Evolutionary conservation across 306 rosid genomes (phyloP), one percentile per base, ranked within the genome.

Genomic region (Gastrolobium villosum): DNA sequence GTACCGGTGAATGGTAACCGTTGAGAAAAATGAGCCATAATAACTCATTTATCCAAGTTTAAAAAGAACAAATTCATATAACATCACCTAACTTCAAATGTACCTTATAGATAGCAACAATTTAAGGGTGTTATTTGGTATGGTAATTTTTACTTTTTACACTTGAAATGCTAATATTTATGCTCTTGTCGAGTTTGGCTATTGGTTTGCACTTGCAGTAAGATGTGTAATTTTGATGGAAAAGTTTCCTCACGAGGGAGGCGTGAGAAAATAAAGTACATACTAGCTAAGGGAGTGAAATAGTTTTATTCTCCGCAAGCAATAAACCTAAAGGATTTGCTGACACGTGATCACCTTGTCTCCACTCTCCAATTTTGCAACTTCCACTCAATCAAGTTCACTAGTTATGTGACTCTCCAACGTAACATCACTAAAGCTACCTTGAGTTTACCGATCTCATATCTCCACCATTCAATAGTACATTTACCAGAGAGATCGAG

Each of bases 161-260:
- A 5, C 35, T 8, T 36, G 0, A 62, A 14, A 63, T 14, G 46
- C 1, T 43, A 39, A 28, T 44, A 31, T 2, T 11, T 11, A 35
- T 13, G 41, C 6, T 11, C 4, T 34, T 46, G 48, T n/a, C 32
- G 74, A 34, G 15, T 6, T 41, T 32, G 69, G 68, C 2, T 54
- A 44, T 57, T 46, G 65, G 75, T 75, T 72, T 39, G 68, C 20
- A 43, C 6, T 55, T 77, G 81, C 9, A 55, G 85, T 69, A 67
- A 40, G 71, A 59, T 52, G 72, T 39, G 77, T 7, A 66, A 46
- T 41, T 75, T 72, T 10, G 79, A 55, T 40, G 37, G 69, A 35
- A 63, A 72, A 53, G 49, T 80, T 52, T 35, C 53, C 3, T 84
- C 87, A 84, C 87, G 71, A 75, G 84, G 57, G 44, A 53, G 79